Evolutionary conservation across 129 eudicot genomes (phyloP).

Genomic region (Pittosporum tobira): DNA sequence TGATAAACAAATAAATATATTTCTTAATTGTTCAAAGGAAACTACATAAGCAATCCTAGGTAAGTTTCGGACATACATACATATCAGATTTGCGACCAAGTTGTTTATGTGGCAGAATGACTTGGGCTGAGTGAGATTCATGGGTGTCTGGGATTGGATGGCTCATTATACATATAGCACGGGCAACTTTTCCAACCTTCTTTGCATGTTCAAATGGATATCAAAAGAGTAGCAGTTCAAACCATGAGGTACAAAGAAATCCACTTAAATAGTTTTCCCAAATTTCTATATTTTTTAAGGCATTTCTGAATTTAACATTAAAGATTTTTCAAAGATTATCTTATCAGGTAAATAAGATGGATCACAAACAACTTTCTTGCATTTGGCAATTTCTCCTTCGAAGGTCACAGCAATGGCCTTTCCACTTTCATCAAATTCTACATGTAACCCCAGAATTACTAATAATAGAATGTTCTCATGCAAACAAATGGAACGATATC

Average conservation of each 20-base stretch:
- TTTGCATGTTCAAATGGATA: conserved; percentile 36
- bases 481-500: neutral
- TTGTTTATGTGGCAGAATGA: conserved; percentile 92
- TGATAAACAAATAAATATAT: too few species aligned
- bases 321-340: conserved; percentile 28
- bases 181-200: conserved; percentile 86
- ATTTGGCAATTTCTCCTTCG: conserved; percentile 95
- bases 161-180: conserved; percentile 96
- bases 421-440: conserved; percentile 70
- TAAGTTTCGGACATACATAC: conserved; percentile 40
- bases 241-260: neutral
- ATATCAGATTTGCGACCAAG: conserved; percentile 90
- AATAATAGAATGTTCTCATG: neutral
- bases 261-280: neutral
- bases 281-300: neutral
- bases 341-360: conserved; percentile 78
- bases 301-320: neutral
- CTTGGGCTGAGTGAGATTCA: conserved; percentile 85
- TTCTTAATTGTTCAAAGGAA: neutral
- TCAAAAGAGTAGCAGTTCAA: neutral
- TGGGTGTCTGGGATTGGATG: conserved; percentile 90
- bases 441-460: conserved; percentile 29
- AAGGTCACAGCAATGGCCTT: conserved; percentile 79
- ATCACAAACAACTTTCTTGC: conserved; percentile 98
- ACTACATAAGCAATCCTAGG: neutral